Evolutionary conservation across 495 filamentous ascomycete species (phyloP).

Genomic region (Penicillium silybi): DNA sequence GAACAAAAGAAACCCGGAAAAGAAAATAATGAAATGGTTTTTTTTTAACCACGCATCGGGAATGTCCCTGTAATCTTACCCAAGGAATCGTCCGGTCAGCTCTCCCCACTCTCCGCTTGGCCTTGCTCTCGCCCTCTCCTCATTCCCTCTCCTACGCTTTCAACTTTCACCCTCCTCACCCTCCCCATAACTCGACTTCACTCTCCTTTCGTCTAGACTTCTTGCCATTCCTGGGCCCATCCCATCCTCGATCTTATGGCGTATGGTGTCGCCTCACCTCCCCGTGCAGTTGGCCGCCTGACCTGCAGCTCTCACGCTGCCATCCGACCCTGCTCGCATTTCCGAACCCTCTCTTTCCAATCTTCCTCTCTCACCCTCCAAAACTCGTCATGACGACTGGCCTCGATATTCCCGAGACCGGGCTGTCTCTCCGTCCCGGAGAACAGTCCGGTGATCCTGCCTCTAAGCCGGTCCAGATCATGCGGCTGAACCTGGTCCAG

Average conservation of each 20-base stretch:
- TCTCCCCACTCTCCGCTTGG: slow-evolving; percentile 31
- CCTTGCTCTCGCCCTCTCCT: slow-evolving; percentile 17
- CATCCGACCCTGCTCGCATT: slow-evolving; percentile 31
- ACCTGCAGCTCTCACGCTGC: slow-evolving; percentile 46
- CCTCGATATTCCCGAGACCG: slow-evolving; percentile 44
- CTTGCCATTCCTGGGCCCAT: slow-evolving; percentile 18
- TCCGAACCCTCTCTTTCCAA: slow-evolving; percentile 14
- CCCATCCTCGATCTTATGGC: slow-evolving; percentile 36
- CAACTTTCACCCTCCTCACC: slow-evolving; percentile 8
- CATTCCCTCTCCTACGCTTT: slow-evolving; percentile 10
- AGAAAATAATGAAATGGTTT: not conserved
- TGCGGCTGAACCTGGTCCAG: slow-evolving; percentile 64
- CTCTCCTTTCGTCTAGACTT: slow-evolving; percentile 2
- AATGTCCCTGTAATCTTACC: slow-evolving; percentile 15
- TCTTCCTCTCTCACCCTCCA: slow-evolving; percentile 10
- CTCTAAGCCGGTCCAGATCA: slow-evolving; percentile 45
- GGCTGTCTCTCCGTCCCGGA: slow-evolving; percentile 43
- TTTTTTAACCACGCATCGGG: not conserved
- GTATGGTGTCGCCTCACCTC: slow-evolving; percentile 33
- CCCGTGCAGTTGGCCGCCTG: slow-evolving; percentile 43
- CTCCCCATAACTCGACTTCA: slow-evolving; percentile 1
- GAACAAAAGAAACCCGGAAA: not conserved
- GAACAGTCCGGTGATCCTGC: slow-evolving; percentile 30
- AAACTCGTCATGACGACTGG: slow-evolving; percentile 34
- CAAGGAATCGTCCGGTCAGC: slow-evolving; percentile 28